phyloP scores from a whole-genome alignment of 192 early-diverging fungal species.

The Entomortierella beljakovae region DNA sequence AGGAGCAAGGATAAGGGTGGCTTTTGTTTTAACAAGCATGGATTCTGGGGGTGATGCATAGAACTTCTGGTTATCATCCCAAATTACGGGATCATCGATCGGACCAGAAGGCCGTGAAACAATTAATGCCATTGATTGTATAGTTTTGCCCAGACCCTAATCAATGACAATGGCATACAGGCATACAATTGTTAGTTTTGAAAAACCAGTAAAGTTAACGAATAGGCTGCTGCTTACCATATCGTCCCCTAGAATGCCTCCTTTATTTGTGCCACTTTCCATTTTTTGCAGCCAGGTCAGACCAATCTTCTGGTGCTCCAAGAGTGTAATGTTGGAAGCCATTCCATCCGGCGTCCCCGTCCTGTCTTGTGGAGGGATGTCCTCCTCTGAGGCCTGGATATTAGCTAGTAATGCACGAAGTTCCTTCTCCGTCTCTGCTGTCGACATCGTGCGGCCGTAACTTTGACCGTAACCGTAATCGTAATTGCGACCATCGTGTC shows the following conservation, averaged over 20 bases:
- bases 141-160: conserved; percentile 77
- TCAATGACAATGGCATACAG: neutral
- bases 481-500: neutral
- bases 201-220: too few species aligned
- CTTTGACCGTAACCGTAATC: too few species aligned
- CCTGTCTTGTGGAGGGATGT: conserved; percentile 48
- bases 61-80: conserved; percentile 14
- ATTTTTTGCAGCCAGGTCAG: conserved; percentile 69
- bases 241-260: conserved; percentile 75
- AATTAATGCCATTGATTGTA: conserved; percentile 78
- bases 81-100: conserved; percentile 13
- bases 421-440: conserved; percentile 41
- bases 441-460: conserved; percentile 12
- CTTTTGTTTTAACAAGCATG: conserved; percentile 53
- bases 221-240: too few species aligned
- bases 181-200: too few species aligned
- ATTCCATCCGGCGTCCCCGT: conserved; percentile 63
- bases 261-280: conserved; percentile 61
- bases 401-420: conserved; percentile 51
- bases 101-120: conserved; percentile 26
- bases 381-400: conserved; percentile 47
- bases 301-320: conserved; percentile 71
- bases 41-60: conserved; percentile 12
- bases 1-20: conserved; percentile 78
- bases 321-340: conserved; percentile 48